Evolutionary conservation across 805 yeast species (phyloP), one percentile per base, ranked within the genome.

Genomic region (Starmerella gropengiesseri): DNA sequence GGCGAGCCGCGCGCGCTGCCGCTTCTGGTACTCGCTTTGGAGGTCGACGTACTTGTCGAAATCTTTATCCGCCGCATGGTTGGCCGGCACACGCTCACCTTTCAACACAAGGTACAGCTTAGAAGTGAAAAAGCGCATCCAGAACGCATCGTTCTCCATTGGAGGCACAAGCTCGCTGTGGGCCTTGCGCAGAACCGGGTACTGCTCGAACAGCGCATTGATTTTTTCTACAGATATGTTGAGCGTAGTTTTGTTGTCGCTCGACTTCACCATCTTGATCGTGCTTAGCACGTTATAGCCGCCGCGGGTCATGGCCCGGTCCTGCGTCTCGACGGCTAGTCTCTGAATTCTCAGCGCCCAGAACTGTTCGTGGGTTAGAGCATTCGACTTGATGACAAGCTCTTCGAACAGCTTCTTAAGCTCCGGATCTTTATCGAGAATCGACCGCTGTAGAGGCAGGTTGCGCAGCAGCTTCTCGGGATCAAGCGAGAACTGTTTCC

Each of bases 111-210:
- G 70, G 56, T 87, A 91, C 47, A 91, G 65, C 54, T 85, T 81
- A 0, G 96, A 86, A 55, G 84, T 78, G 68, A 91, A 91, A 56
- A 91, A 91, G 48, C 96, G 67, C 9, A 94, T 84, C 98, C 98
- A 91, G 55, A 91, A 91, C 56, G 82, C 94, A 31, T 89, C 87
- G 59, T 91, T 97, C 37, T 75, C 72, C 41, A 91, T 69, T 48
- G 79, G 78, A 1, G 97, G 98, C 4, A 91, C 98, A 45, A 78
- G 78, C 42, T 91, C 98, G 46, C 75, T 78, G 56, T 82, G 91
- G 0, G 97, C 97, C 49, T 74, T 75, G 47, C 83, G 75, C 20
- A 91, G 93, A 29, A 87, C 75, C 0, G 98, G 98, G 56, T 89
- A 91, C 46, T 89, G 94, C 40, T 78, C 83, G 58, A 91, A 87